Evolutionary conservation across 257 asterid genomes (phyloP), one percentile per base, ranked within the genome.

Genomic region (Anisodus tanguticus): DNA sequence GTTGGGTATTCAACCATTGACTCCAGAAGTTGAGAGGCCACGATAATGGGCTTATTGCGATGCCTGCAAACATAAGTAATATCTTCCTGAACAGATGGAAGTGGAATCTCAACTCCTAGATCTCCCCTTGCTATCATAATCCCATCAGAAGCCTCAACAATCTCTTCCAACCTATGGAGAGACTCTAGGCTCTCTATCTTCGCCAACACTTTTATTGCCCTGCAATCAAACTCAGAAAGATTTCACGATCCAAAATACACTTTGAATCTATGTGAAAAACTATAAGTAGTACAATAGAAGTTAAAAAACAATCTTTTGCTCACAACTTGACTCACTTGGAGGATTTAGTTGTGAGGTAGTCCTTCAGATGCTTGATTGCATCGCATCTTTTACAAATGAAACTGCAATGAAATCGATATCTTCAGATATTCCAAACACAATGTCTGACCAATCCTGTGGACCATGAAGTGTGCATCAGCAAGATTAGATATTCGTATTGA

Each of bases 121-220:
- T 95, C 98, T 70, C 98, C 97, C 88, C 98, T 90, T n/a, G 98
- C 98, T 58, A 92, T 93, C 98, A 95, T 93, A 87, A 93, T 90
- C 47, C 98, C 97, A 86, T 95, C 95, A 3, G 97, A 93, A 84
- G 95, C 94, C 80, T 85, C 87, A 9, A 93, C 93, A 13, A 95
- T 93, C 82, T 91, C 97, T 71, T 92, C 91, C 91, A 93, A 86
- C 10, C 90, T 91, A 58, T 88, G 89, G 10, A 95, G 92, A 71
- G 97, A 88, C 89, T 92, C 95, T 77, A 93, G 69, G 85, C 92
- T 87, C 90, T 93, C 98, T 83, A 95, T 92, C 92, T 95, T 95
- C 2, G 98, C 97, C 91, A 95, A 84, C 10, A 93, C 97, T 89
- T 89, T 90, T 71, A 86, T 90, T 57, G 93, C 86, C 79, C 98